Base-by-base conservation (phyloP, 2,329 filamentous ascomycete genomes). In the Colletotrichum musicola region DNA sequence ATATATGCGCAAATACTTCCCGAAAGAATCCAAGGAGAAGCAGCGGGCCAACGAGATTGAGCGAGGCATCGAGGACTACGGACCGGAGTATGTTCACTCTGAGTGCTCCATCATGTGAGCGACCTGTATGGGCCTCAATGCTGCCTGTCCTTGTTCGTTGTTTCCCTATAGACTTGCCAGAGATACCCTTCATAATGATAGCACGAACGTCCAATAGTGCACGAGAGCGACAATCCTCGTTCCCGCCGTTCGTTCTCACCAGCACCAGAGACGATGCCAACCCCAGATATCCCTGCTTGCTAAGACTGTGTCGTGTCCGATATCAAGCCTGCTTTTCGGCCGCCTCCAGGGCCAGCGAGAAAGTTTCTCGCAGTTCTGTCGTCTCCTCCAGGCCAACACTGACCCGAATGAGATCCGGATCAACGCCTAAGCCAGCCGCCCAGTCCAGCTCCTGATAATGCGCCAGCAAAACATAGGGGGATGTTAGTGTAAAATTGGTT, bases 361-460 rank as follows among this genome's bases (percentile, higher is more conserved):
- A 93, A 18, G 86, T 87, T 14, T 78, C 79, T 38, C 87, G 85
- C 73, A 98, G 80, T 67, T 90, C 87, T 25, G 85, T 82, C 1
- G 89, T 87, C 70, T 96, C 93, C 78, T 99, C 96, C 59, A 99
- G 80, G 0, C 96, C 96, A 61, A 98, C 92, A 75, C 95, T 98
- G 72, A 98, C 89, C 49, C 96, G 88, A 55, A 98, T 86, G 64
- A 99, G 80, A 77, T 93, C 88, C 1, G 89, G 88, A 62, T 96
- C 92, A 3, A 98, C 93, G 0, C 95, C 94, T 77, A 92, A 95
- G 68, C 90, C 84, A 27, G 87, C 89, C 50, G 93, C 93, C 96
- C 96, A 99, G n/a, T 95, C 91, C 49, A 98, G 80, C 83, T 99
- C 96, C 53, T 88, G 85, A 75, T 96, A 99, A 79, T 99, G 96